A percentile compares a stretch with the other conserved stretches of the same genome.
phyloP scores from a whole-genome alignment of 306 rosid species.

The Comarum palustre region DNA sequence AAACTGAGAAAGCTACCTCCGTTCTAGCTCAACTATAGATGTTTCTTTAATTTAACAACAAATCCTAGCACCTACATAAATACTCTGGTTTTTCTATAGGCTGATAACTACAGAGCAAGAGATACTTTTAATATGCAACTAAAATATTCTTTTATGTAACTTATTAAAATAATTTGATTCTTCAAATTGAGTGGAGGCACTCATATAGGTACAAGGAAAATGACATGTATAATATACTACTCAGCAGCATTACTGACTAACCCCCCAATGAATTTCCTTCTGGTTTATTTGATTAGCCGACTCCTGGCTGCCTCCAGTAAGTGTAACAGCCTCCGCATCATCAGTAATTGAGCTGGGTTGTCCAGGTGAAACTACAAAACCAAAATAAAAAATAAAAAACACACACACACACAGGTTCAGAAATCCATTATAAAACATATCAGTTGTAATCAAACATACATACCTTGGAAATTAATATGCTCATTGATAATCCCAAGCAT shows the following conservation, averaged over 20 bases:
- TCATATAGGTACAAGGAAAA: not conserved
- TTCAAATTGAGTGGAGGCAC: not conserved
- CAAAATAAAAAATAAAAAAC: not conserved
- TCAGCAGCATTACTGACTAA: conserved; percentile 36
- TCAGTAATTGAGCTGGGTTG: conserved; percentile 81
- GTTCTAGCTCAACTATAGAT: not conserved
- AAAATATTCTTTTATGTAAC: not conserved
- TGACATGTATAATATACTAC: conserved; percentile 5
- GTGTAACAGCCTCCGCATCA: conserved; percentile 83
- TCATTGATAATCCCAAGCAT: conserved; percentile 87
- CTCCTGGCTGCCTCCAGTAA: conserved; percentile 79
- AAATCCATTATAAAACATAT: not conserved
- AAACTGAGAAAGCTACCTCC: not conserved
- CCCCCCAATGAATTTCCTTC: conserved; percentile 97
- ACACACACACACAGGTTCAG: not conserved
- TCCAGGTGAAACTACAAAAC: conserved; percentile 70
- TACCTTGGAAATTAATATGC: conserved; percentile 90
- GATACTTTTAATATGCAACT: conserved; percentile 2
- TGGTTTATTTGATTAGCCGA: conserved; percentile 76
- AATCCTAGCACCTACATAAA: not conserved
- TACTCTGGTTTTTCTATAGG: not conserved
- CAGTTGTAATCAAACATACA: conserved; percentile 18
- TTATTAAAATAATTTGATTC: not conserved
- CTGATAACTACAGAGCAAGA: not conserved
- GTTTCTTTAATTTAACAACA: not conserved